A percentile compares a stretch with the other conserved stretches of the same genome.
Evolutionary conservation across 176 grass and related monocot genomes (phyloP).

Genomic region (Lolium multiflorum): DNA sequence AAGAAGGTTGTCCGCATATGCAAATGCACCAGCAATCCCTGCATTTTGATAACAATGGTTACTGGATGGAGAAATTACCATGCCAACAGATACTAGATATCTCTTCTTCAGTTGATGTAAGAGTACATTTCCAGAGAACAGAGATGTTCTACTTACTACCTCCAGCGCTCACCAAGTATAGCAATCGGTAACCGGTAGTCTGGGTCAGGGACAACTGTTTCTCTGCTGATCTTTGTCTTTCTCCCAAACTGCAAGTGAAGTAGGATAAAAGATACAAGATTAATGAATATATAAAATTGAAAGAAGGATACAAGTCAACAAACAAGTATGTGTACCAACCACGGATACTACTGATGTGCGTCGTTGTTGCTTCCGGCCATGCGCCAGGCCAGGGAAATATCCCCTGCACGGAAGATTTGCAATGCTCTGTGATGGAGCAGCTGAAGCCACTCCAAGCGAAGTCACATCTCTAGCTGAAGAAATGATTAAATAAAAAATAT

Average conservation of each 20-base stretch:
- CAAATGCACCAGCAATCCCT: conserved; percentile 82
- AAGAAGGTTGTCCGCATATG: conserved; percentile 85
- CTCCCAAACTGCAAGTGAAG: conserved; percentile 64
- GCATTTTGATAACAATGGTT: conserved; percentile 20
- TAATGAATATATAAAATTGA: not conserved
- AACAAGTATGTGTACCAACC: conserved; percentile 51
- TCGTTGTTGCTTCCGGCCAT: conserved; percentile 3
- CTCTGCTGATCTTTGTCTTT: conserved; percentile 64
- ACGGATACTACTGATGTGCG: conserved; percentile 49
- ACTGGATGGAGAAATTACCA: not conserved
- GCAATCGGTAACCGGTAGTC: conserved; percentile 89
- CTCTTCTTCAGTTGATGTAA: conserved; percentile 3
- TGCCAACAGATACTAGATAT: not conserved
- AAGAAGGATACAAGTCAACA: not conserved
- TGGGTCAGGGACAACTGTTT: conserved; percentile 76
- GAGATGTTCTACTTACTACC: conserved; percentile 39
- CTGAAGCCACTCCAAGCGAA: not conserved
- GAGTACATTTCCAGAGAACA: conserved; percentile 36
- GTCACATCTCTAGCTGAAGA: conserved; percentile 45
- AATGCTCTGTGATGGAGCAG: conserved; percentile 32
- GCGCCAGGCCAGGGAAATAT: conserved; percentile 24
- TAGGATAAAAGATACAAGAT: not conserved
- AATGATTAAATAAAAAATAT: conserved; percentile 21
- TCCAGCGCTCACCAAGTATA: conserved; percentile 79
- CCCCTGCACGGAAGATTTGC: conserved; percentile 23